Percentiles rank a stretch among this genome's conserved stretches.
Conservation (phyloP, 129 eudicot genomes). For the Helianthus tuberosus region DNA sequence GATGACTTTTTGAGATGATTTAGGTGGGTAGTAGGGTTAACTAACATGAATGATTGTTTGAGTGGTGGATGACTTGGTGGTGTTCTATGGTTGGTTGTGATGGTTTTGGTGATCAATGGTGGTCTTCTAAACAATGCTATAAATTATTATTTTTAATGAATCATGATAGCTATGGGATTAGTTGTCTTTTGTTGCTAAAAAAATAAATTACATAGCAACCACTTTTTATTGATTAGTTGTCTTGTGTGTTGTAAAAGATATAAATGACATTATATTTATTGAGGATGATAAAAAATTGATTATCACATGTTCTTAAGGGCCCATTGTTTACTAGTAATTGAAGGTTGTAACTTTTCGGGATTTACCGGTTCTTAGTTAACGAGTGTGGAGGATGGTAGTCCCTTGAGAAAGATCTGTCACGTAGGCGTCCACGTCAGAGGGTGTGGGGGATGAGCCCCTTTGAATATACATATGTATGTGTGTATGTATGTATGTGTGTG, state of each 20-base stretch:
- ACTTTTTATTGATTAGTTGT: not conserved
- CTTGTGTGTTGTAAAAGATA: not conserved
- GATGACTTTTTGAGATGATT: constrained; percentile 13
- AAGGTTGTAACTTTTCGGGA: too few relatives aligned
- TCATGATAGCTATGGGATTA: not conserved
- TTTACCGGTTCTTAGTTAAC: too few relatives aligned
- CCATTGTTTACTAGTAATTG: too few relatives aligned
- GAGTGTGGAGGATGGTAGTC: too few relatives aligned
- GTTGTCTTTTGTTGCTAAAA: not conserved
- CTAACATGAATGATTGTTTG: not conserved
- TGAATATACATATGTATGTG: too few relatives aligned
- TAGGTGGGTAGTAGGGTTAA: not conserved
- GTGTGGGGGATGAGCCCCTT: too few relatives aligned
- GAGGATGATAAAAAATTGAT: too few relatives aligned
- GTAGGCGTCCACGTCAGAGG: too few relatives aligned
- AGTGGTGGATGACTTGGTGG: constrained; percentile 15
- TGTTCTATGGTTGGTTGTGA: constrained; percentile 13
- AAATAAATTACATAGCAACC: not conserved
- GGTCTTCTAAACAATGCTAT: not conserved
- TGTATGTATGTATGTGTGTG: too few relatives aligned
- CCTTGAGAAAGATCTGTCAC: too few relatives aligned
- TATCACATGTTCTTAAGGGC: too few relatives aligned
- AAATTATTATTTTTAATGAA: not conserved
- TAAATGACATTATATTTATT: not conserved
- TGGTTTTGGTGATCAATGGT: constrained; percentile 13